These are phyloP conservation scores for Nemania diffusa DNA, from an alignment of 2,329 filamentous ascomycete species.

Conservation along the genomic window DNA sequence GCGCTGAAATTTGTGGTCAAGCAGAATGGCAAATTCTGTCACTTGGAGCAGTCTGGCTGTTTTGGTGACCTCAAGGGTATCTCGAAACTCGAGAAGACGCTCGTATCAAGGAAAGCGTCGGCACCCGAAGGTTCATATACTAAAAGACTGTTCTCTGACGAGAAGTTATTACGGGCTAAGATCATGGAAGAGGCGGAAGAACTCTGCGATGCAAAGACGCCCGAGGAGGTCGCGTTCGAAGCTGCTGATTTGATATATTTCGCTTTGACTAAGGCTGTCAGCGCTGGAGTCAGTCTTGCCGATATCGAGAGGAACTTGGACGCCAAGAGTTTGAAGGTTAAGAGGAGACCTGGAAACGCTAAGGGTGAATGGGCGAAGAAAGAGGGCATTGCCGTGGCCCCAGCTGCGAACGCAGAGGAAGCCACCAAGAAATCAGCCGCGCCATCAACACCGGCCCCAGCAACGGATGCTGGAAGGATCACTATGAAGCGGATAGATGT, in stretches of 20 bases:
- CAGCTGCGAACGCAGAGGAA: slow-evolving; percentile 49
- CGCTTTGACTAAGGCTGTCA: slow-evolving; percentile 87
- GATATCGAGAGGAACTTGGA: slow-evolving; percentile 95
- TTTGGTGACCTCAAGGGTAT: slow-evolving; percentile 88
- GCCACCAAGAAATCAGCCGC: slow-evolving; percentile 51
- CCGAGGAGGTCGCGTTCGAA: slow-evolving; percentile 89
- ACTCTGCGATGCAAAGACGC: slow-evolving; percentile 84
- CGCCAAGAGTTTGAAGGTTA: slow-evolving; percentile 94
- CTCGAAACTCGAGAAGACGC: slow-evolving; percentile 85
- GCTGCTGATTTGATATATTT: slow-evolving; percentile 97
- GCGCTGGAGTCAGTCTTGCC: slow-evolving; percentile 83
- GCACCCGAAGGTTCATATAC: slow-evolving; percentile 94
- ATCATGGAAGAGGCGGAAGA: slow-evolving; percentile 99
- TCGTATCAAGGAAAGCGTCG: slow-evolving; percentile 81
- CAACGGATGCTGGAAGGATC: slow-evolving; percentile 66
- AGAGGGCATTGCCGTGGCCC: slow-evolving; percentile 68
- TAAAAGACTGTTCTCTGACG: slow-evolving; percentile 88
- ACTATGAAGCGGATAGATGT: slow-evolving; percentile 84
- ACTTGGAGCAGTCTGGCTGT: slow-evolving; percentile 90
- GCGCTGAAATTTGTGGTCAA: slow-evolving; percentile 89
- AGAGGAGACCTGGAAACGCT: slow-evolving; percentile 90
- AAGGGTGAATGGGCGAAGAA: slow-evolving; percentile 93
- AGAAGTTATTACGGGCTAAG: slow-evolving; percentile 89
- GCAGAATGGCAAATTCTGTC: slow-evolving; percentile 94
- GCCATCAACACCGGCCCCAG: slow-evolving; percentile 50